Base-by-base conservation (phyloP, 2,329 filamentous ascomycete species). In the Colletotrichum sp. region DNA sequence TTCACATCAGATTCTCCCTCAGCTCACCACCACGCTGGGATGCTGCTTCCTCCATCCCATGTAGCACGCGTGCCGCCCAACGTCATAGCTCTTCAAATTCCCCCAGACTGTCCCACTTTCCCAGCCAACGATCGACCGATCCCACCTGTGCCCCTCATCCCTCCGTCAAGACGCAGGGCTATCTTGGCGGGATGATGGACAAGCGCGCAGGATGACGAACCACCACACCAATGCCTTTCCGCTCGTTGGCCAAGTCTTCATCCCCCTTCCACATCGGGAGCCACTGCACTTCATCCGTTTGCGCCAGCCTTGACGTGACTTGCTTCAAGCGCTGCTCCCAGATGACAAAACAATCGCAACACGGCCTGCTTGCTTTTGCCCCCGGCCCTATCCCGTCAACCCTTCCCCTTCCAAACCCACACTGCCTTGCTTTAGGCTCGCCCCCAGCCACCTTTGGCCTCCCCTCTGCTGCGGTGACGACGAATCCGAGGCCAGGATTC, bases 301-400 rank as follows among this genome's bases (percentile, higher is more conserved):
- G 57, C 65, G n/a, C 71, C 71, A 59, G 57, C 59, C 70, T 71
- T 74, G 72, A 71, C 60, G 44, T 74, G 72, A 71, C 57, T 28
- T 64, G 25, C 12, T 65, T 57, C n/a, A 48, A 25, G 39, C 27
- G 57, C 39, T 34, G 32, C 28, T 36, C 39, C 27, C n/a, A 36
- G 44, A 39, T 9, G 30, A 25, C 30, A 44, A 30, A 27, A 57
- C 9, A 63, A 55, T 70, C 15, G 36, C 6, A 63, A 57, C 25
- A 25, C 19, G 57, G 70, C 55, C 32, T 25, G 15, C 22, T 36
- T 71, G 27, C 59, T 28, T 34, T 60, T 71, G 72, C 32, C 52
- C 15, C 15, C 27, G 34, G 27, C 48, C 70, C 55, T 55, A 55
- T 55, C 32, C 30, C 32, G 22, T 48, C 44, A 48, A 48, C 44